Evolutionary conservation across 768 basidiomycete genomes (phyloP).

Genomic region (Calvatia gigantea): DNA sequence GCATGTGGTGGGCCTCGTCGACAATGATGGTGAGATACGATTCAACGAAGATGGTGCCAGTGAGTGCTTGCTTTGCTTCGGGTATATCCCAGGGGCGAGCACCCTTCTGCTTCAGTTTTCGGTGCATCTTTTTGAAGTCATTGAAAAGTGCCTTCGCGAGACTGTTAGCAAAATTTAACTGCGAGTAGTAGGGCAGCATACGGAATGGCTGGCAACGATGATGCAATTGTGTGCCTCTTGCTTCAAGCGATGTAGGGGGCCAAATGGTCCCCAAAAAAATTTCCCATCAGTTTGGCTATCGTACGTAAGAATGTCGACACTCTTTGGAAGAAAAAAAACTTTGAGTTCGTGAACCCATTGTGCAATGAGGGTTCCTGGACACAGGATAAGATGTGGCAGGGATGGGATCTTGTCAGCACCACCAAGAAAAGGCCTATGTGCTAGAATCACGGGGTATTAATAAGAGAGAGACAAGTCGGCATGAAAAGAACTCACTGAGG

Average conservation of each 20-base stretch:
- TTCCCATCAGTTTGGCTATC: neutral
- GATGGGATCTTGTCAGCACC: slow-evolving; percentile 10
- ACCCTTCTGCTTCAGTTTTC: neutral
- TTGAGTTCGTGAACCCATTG: slow-evolving; percentile 24
- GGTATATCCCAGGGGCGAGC: neutral
- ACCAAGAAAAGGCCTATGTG: slow-evolving; percentile 11
- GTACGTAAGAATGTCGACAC: slow-evolving; percentile 27
- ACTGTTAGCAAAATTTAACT: neutral
- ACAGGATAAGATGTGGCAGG: slow-evolving; percentile 20
- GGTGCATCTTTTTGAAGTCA: slow-evolving; percentile 4
- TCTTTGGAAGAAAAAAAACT: slow-evolving; percentile 10
- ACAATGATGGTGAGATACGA: too few species aligned
- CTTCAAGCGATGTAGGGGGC: slow-evolving; percentile 15
- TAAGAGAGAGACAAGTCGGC: too few species aligned
- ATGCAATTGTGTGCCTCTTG: slow-evolving; percentile 13
- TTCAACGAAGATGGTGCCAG: slow-evolving; percentile 16
- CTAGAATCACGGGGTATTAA: neutral
- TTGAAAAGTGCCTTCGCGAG: slow-evolving; percentile 16
- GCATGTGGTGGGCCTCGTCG: too few species aligned
- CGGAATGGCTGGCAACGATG: slow-evolving; percentile 22
- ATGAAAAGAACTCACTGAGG: slow-evolving; percentile 18
- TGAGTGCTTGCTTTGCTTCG: neutral
- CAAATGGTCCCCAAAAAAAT: slow-evolving; percentile 18
- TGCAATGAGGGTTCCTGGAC: slow-evolving; percentile 19
- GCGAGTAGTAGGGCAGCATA: slow-evolving; percentile 11